phyloP scores from a whole-genome alignment of 352 stramenopile genomes.

The Globisporangium nagaii region DNA sequence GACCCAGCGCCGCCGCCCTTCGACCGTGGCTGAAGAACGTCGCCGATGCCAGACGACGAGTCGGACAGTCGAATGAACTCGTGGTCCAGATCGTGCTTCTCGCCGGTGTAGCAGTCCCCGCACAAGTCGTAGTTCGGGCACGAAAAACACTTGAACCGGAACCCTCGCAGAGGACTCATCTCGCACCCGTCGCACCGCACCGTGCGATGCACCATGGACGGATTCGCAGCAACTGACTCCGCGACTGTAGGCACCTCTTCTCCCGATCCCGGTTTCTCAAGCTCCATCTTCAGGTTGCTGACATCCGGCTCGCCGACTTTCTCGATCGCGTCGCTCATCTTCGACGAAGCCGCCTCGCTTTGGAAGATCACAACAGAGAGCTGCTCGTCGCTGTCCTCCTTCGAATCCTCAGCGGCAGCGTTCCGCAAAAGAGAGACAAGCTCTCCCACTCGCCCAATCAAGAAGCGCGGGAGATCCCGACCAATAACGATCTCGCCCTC shows the following conservation, averaged over 20 bases:
- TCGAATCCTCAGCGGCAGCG: background rate
- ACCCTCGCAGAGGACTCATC: conserved; percentile 57
- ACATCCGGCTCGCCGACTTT: conserved; percentile 35
- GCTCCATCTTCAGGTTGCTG: conserved; percentile 17
- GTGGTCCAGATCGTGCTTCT: conserved; percentile 59
- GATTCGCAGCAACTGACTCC: conserved; percentile 18
- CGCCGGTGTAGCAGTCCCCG: conserved; percentile 51
- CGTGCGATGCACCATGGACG: conserved; percentile 45
- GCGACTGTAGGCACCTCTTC: background rate
- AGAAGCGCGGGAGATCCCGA: conserved; percentile 21
- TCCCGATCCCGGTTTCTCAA: background rate
- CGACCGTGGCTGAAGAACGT: conserved; percentile 54
- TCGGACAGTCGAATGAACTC: conserved; percentile 58
- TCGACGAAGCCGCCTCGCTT: conserved; percentile 30
- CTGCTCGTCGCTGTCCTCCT: conserved; percentile 1
- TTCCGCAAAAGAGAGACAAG: conserved; percentile 12
- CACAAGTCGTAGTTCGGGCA: conserved; percentile 80
- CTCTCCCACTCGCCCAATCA: conserved; percentile 26
- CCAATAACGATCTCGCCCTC: conserved; percentile 12
- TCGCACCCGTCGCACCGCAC: conserved; percentile 80
- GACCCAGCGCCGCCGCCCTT: conserved; percentile 44
- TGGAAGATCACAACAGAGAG: conserved; percentile 48
- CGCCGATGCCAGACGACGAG: conserved; percentile 30
- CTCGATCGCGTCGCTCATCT: conserved; percentile 40
- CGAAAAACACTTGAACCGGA: conserved; percentile 72